These are phyloP conservation scores for Fusarium staphyleae DNA, from an alignment of 2,329 filamentous ascomycete genomes.

Conservation along the genomic window DNA sequence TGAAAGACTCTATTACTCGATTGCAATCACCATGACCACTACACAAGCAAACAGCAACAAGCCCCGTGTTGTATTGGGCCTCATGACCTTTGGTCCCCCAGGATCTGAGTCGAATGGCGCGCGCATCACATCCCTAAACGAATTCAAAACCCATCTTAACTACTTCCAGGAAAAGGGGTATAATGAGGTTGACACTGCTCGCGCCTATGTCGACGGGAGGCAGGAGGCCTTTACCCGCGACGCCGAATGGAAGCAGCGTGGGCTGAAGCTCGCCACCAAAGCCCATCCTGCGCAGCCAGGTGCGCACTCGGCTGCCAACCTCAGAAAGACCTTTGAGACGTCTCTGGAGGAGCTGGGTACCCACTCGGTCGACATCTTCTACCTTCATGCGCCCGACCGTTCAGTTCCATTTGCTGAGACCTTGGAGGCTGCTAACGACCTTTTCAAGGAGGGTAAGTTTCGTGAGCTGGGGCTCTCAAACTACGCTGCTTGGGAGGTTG, in stretches of 20 bases:
- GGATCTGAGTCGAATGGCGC: neutral
- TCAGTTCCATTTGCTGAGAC: conserved; percentile 72
- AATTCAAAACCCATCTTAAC: conserved; percentile 47
- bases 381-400: conserved; percentile 61
- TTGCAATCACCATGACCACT: too few relatives aligned
- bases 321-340: neutral
- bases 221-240: conserved; percentile 74
- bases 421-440: conserved; percentile 69
- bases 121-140: conserved; percentile 45
- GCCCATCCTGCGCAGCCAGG: conserved; percentile 8
- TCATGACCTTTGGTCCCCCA: conserved; percentile 5
- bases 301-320: neutral
- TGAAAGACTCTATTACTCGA: too few relatives aligned
- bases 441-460: conserved; percentile 77
- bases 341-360: neutral
- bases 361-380: conserved; percentile 9
- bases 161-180: conserved; percentile 47
- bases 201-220: conserved; percentile 67
- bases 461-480: conserved; percentile 74
- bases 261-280: conserved; percentile 74
- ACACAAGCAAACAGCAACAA: too few relatives aligned
- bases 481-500: conserved; percentile 78
- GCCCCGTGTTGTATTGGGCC: neutral
- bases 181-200: conserved; percentile 74
- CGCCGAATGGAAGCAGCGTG: conserved; percentile 70